Conservation (phyloP, 805 yeast species). For the Metschnikowia shivogae region DNA sequence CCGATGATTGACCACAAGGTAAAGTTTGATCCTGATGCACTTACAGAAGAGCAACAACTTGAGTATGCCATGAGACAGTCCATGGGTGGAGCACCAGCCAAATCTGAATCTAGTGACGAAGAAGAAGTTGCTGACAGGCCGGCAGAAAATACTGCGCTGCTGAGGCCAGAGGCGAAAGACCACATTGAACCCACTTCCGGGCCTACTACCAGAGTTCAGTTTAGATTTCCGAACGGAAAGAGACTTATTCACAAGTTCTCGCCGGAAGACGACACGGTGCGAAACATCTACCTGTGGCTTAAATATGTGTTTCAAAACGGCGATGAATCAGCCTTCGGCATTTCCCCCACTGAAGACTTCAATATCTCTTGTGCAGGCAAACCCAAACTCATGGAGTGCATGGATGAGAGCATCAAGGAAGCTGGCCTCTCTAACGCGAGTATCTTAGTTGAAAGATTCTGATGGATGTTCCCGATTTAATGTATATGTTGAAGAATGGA, state of each 20-base stretch:
- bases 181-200: conserved; percentile 63
- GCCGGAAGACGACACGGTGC: conserved; percentile 50
- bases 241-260: conserved; percentile 70
- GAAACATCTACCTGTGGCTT: conserved; percentile 57
- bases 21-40: conserved; percentile 55
- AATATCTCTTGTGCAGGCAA: conserved; percentile 32
- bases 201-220: conserved; percentile 72
- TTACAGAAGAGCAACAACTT: conserved; percentile 82
- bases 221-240: conserved; percentile 85
- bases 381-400: conserved; percentile 50
- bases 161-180: conserved; percentile 42
- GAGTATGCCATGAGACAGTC: conserved; percentile 71
- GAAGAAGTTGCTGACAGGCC: conserved; percentile 19
- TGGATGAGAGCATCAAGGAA: conserved; percentile 59
- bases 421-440: conserved; percentile 84
- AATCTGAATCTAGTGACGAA: conserved; percentile 23
- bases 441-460: conserved; percentile 53
- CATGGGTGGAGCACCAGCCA: conserved; percentile 32
- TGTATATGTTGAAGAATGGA: not conserved
- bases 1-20: conserved; percentile 62
- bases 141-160: conserved; percentile 11
- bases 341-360: conserved; percentile 37
- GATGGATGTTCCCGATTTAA: not conserved
- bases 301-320: conserved; percentile 52
- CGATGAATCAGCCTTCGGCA: conserved; percentile 45